Percentiles rank a stretch among this genome's conserved stretches.
Conservation (phyloP, 768 basidiomycete genomes). For the Serendipita sp. region DNA sequence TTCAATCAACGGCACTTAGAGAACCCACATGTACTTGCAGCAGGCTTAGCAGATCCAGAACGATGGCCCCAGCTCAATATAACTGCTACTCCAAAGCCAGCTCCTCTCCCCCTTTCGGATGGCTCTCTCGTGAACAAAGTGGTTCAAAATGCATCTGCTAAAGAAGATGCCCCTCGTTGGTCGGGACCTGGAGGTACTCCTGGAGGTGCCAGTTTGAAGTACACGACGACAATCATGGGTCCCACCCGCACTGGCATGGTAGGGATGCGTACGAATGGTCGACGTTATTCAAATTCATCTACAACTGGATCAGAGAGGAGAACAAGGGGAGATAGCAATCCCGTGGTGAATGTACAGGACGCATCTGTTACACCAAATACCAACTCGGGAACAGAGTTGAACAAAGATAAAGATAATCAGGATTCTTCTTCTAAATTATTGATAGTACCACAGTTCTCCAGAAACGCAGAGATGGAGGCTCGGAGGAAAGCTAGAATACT, state of each 20-base stretch:
- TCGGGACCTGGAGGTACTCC: conserved; percentile 25
- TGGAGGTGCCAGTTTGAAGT: conserved; percentile 46
- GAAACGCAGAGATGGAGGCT: conserved; percentile 76
- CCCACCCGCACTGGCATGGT: conserved; percentile 46
- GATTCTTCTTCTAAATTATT: neutral
- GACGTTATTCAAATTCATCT: conserved; percentile 26
- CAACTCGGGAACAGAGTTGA: neutral
- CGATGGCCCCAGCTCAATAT: conserved; percentile 73
- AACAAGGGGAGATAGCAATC: neutral
- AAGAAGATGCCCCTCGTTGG: conserved; percentile 24
- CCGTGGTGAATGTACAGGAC: neutral
- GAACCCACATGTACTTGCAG: conserved; percentile 71
- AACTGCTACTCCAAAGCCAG: conserved; percentile 54
- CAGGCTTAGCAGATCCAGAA: conserved; percentile 60
- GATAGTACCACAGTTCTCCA: conserved; percentile 55
- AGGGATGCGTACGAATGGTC: conserved; percentile 63
- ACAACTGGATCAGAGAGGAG: neutral
- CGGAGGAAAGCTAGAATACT: conserved; percentile 50
- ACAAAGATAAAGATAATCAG: neutral
- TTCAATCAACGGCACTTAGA: conserved; percentile 59
- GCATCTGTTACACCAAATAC: conserved; percentile 3
- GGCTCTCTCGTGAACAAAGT: conserved; percentile 9
- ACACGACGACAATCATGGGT: conserved; percentile 82
- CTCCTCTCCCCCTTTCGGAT: conserved; percentile 15
- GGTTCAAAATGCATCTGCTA: conserved; percentile 7